These are phyloP conservation scores for Histomonas meleagridis DNA, from an alignment of 208 protist genomes.

Conservation along the genomic window DNA sequence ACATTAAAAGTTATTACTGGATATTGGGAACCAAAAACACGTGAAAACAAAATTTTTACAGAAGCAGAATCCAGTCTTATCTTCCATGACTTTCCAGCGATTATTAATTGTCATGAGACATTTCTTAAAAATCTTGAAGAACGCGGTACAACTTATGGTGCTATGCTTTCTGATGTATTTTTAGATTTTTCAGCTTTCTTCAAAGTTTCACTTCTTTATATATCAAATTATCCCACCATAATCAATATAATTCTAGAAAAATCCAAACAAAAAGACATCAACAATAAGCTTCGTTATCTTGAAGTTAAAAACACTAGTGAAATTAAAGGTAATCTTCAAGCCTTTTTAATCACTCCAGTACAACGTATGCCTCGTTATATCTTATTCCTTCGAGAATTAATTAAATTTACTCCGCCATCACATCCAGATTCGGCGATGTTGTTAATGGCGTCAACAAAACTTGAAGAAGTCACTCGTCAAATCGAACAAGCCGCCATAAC, in stretches of 20 bases:
- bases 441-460: not conserved
- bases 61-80: not conserved
- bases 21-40: not conserved
- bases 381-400: not conserved
- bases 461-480: not conserved
- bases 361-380: constrained; percentile 1
- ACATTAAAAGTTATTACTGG: not conserved
- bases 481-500: not conserved
- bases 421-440: not conserved
- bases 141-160: not conserved
- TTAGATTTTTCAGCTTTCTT: not conserved
- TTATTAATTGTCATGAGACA: not conserved
- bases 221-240: not conserved
- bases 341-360: not conserved
- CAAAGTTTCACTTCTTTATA: not conserved
- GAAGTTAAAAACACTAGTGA: too few relatives aligned
- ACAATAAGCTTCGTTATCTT: too few relatives aligned
- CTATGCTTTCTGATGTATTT: not conserved
- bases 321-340: too few relatives aligned
- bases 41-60: not conserved
- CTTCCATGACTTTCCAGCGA: not conserved
- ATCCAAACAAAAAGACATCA: not conserved
- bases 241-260: not conserved
- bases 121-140: not conserved
- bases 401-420: not conserved